Percentiles rank a stretch among this genome's conserved stretches.
Conservation (phyloP, 2,329 filamentous ascomycete genomes). For the Alternaria tenuissima region DNA sequence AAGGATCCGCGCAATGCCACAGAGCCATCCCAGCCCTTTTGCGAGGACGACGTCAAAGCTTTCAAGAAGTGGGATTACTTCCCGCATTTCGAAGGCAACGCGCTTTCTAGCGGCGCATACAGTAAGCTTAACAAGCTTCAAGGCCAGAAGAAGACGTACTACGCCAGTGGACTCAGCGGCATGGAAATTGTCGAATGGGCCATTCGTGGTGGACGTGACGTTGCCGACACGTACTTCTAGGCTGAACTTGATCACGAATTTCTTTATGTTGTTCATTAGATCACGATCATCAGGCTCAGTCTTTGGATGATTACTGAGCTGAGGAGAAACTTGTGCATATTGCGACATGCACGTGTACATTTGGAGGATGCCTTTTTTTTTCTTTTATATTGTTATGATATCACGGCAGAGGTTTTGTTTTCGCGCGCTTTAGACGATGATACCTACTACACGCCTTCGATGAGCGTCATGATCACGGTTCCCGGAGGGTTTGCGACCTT, state of each 20-base stretch:
- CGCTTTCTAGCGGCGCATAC: conserved; percentile 41
- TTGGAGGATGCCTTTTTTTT: neutral
- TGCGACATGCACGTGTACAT: neutral
- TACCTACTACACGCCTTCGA: conserved; percentile 28
- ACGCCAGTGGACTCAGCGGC: conserved; percentile 47
- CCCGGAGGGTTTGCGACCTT: conserved; percentile 2
- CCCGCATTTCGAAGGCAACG: conserved; percentile 45
- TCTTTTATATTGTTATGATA: neutral
- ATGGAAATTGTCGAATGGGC: conserved; percentile 53
- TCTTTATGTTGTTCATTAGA: neutral
- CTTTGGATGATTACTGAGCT: neutral
- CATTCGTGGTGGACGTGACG: conserved; percentile 44
- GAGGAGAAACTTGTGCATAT: neutral
- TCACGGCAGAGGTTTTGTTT: conserved; percentile 22
- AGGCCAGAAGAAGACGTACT: conserved; percentile 49
- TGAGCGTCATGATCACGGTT: conserved; percentile 39
- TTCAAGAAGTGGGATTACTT: conserved; percentile 53
- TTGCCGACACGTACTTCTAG: conserved; percentile 46
- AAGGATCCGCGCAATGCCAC: conserved; percentile 48
- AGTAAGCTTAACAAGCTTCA: conserved; percentile 45
- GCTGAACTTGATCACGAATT: neutral
- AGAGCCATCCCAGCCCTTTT: conserved; percentile 27
- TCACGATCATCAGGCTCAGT: neutral
- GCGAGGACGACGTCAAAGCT: conserved; percentile 37
- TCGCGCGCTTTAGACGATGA: conserved; percentile 4